A percentile compares a stretch with the other conserved stretches of the same genome.
These are phyloP conservation scores for Diplodia mutila DNA, from an alignment of 2,329 filamentous ascomycete species.

Conservation along the genomic window DNA sequence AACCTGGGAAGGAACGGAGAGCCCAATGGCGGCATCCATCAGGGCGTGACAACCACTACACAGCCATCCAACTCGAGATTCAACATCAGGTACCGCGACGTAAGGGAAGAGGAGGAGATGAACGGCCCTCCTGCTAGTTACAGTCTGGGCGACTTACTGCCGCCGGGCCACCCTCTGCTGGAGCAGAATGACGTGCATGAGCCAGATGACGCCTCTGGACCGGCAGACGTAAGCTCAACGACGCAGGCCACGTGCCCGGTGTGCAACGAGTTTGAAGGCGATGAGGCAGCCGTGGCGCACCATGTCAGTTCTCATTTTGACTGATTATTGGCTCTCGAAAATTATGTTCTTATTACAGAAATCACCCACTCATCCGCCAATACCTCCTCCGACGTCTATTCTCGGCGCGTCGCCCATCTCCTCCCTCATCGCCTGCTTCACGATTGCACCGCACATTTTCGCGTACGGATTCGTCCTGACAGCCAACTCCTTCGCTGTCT, in stretches of 20 bases:
- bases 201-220: constrained; percentile 26
- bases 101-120: constrained; percentile 24
- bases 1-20: constrained; percentile 36
- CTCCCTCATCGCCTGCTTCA: constrained; percentile 62
- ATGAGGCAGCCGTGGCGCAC: constrained; percentile 68
- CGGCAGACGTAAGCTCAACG: constrained; percentile 32
- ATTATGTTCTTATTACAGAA: neutral
- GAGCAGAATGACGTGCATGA: constrained; percentile 29
- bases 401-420: constrained; percentile 45
- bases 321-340: constrained; percentile 17
- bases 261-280: constrained; percentile 68
- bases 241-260: constrained; percentile 60
- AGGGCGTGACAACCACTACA: neutral
- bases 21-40: neutral
- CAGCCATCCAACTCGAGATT: constrained; percentile 5
- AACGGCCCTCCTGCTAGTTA: constrained; percentile 13
- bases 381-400: constrained; percentile 22
- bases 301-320: constrained; percentile 66
- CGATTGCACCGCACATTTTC: constrained; percentile 65
- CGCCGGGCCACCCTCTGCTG: constrained; percentile 17
- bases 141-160: constrained; percentile 21
- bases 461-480: constrained; percentile 66
- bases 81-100: constrained; percentile 25
- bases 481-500: constrained; percentile 60
- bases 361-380: neutral